These are phyloP conservation scores for Stereocaulon alpinum DNA, from an alignment of 495 filamentous ascomycete species.

Conservation along the genomic window DNA sequence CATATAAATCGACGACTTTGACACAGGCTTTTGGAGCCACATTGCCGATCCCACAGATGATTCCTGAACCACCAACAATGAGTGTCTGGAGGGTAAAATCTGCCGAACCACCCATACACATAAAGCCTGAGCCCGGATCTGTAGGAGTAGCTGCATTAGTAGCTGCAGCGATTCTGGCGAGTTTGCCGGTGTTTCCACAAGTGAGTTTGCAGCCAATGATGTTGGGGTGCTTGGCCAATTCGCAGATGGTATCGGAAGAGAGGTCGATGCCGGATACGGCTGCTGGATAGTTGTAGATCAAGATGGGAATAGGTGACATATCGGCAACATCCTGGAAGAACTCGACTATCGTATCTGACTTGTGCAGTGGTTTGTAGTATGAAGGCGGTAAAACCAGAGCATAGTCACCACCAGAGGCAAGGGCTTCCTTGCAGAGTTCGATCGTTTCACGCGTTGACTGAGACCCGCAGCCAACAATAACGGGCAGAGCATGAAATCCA, in stretches of 20 bases:
- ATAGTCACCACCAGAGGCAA: constrained; percentile 68
- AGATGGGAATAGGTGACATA: constrained; percentile 71
- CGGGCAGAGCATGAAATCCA: constrained; percentile 55
- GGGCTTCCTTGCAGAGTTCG: constrained; percentile 65
- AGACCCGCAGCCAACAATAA: constrained; percentile 78
- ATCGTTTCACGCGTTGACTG: constrained; percentile 83
- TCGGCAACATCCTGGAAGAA: constrained; percentile 74
- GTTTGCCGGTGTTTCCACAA: constrained; percentile 89
- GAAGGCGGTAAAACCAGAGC: constrained; percentile 75
- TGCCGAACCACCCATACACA: constrained; percentile 78
- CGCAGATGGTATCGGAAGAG: constrained; percentile 65
- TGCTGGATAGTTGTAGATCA: constrained; percentile 91
- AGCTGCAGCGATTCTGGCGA: constrained; percentile 63
- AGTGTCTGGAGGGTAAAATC: constrained; percentile 84
- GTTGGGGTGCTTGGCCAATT: constrained; percentile 68
- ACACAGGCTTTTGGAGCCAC: constrained; percentile 70
- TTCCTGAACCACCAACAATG: constrained; percentile 71
- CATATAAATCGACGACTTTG: constrained; percentile 60
- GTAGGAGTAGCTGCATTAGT: constrained; percentile 40
- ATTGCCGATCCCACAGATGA: constrained; percentile 79
- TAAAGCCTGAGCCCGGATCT: constrained; percentile 42
- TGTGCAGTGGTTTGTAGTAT: constrained; percentile 66
- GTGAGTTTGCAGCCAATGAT: constrained; percentile 88
- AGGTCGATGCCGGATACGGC: constrained; percentile 75
- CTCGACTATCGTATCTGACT: constrained; percentile 45